Conservation (phyloP, 2,329 filamentous ascomycete species). For the Beauveria asiatica region DNA sequence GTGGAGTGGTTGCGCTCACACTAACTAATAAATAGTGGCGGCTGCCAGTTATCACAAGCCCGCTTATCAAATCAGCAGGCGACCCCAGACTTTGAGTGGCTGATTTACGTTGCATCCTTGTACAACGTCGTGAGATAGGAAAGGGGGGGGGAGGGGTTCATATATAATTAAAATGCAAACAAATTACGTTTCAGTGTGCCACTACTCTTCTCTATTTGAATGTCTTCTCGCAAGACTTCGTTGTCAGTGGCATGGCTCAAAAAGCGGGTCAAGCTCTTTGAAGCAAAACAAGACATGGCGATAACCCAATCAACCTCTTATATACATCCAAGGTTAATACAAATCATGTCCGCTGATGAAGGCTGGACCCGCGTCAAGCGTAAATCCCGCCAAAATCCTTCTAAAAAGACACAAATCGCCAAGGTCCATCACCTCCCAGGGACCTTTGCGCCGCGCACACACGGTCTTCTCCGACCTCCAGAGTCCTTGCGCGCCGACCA, state of each 20-base stretch:
- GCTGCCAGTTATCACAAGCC: not conserved
- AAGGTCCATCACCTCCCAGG: not conserved
- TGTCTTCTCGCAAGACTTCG: not conserved
- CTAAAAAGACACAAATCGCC: not conserved
- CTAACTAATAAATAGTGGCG: not conserved
- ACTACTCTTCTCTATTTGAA: not conserved
- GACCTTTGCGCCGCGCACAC: conserved; percentile 11
- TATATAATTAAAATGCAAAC: too few species aligned
- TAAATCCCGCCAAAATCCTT: not conserved
- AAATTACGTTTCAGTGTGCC: too few species aligned
- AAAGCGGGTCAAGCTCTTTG: not conserved
- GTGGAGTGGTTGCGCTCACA: not conserved
- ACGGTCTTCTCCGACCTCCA: conserved; percentile 14
- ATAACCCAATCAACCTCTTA: not conserved
- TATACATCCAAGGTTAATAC: not conserved
- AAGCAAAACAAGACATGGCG: not conserved
- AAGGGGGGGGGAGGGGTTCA: too few species aligned
- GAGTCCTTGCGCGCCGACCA: conserved; percentile 24
- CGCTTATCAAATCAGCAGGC: not conserved
- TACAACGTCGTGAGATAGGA: too few species aligned
- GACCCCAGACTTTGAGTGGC: too few species aligned
- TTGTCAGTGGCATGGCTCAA: not conserved
- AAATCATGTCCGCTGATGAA: not conserved
- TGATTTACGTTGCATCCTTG: too few species aligned
- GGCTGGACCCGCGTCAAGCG: not conserved